phyloP scores from a whole-genome alignment of 192 early-diverging fungal genomes.

The Entomortierella parvispora region DNA sequence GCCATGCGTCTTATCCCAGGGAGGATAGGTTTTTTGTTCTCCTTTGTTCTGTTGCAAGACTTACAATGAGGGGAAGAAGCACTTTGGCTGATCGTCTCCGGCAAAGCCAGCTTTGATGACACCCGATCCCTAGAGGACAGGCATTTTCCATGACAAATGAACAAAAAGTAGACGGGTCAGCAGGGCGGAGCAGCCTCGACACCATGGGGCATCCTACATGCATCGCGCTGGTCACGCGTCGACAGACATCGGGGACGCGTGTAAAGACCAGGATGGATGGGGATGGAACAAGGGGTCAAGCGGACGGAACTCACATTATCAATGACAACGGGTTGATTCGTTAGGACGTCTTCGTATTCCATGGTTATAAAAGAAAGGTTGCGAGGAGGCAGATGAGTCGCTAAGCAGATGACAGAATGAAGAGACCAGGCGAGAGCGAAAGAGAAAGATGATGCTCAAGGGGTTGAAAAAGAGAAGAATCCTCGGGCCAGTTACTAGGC shows the following conservation, averaged over 20 bases:
- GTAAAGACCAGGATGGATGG: background rate
- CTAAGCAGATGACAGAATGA: background rate
- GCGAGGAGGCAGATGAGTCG: too few relatives aligned
- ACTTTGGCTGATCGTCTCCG: constrained; percentile 96
- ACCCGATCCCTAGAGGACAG: constrained; percentile 86
- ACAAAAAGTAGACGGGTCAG: background rate
- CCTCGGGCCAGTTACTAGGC: too few relatives aligned
- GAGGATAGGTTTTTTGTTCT: too few relatives aligned
- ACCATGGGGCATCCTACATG: background rate
- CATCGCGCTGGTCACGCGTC: too few relatives aligned
- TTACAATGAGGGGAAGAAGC: constrained; percentile 94
- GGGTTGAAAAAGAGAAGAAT: too few relatives aligned
- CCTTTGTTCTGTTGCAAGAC: too few relatives aligned
- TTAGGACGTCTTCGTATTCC: constrained; percentile 94
- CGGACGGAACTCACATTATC: constrained; percentile 86
- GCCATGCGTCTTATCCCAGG: too few relatives aligned
- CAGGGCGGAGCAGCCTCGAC: too few relatives aligned
- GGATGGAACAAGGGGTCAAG: background rate
- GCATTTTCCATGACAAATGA: background rate
- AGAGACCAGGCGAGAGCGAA: background rate
- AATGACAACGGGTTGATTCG: constrained; percentile 98
- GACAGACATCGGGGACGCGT: background rate
- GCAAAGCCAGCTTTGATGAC: constrained; percentile 99
- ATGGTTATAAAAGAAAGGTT: constrained; percentile 40
- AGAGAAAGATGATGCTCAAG: background rate